Base-by-base conservation (phyloP, 176 grass and related monocot species). In the Oryza meridionalis region DNA sequence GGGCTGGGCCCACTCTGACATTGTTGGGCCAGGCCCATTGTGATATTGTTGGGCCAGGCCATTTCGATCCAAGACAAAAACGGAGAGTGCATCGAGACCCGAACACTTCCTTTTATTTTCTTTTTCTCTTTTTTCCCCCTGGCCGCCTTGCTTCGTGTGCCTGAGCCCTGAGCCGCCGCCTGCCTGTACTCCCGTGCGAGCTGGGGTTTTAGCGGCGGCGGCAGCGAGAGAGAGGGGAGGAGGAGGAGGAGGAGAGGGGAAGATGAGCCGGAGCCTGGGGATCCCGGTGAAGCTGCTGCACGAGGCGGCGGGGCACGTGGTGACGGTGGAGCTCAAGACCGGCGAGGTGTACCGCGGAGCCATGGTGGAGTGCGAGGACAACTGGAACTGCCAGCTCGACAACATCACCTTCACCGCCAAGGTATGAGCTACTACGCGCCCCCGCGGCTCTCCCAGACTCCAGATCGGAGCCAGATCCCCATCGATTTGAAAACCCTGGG, bases 251-350 rank as follows among this genome's bases (percentile, higher is more conserved):
- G 1, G 32, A 9, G 62, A 32, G 46, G 21, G 49, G 45, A 81
- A 75, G 89, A 99, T 96, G 93, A 94, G 96, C 85, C 93, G 96
- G 65, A 89, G 93, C 77, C 74, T 96, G 16, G 93, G 93, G 49
- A 99, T 99, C 70, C 96, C 96, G 38, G 90, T 96, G 78, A 99
- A 99, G 91, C 84, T 96, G 49, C 82, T 99, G 75, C 96, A 99
- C 78, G 93, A 99, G 89, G 91, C 91, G 75, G 96, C 88, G 42
- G 96, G 93, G 73, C 91, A 99, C 68, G 89, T 96, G 7, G 93
- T 96, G 35, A 96, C 96, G 86, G 96, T 96, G 77, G 96, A 99
- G 78, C 87, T 96, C 73, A 99, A 96, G 88, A 92, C 85, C 61
- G 93, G 93, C 38, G 90, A 94, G 75, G 82, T 95, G 49, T 92